Conservation (phyloP, 495 filamentous ascomycete genomes). For the Viridothelium virens region DNA sequence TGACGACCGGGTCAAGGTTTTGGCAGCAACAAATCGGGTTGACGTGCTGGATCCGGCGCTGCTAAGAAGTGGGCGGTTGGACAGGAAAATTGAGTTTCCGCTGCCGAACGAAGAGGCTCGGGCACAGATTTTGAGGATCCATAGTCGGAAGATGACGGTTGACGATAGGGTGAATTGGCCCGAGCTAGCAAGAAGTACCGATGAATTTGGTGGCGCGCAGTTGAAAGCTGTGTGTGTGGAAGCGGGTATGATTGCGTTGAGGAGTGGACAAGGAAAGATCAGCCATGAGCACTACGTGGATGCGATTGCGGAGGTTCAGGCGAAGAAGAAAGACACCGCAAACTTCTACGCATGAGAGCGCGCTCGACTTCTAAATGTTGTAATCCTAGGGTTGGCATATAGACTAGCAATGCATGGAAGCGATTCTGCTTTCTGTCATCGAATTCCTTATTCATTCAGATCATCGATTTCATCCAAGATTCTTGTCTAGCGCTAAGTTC, state of each 20-base stretch:
- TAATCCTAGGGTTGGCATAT: not conserved
- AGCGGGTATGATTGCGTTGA: constrained; percentile 96
- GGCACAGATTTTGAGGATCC: constrained; percentile 94
- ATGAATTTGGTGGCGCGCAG: constrained; percentile 97
- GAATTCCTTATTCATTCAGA: not conserved
- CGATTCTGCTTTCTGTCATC: not conserved
- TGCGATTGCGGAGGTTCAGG: constrained; percentile 92
- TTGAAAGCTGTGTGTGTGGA: constrained; percentile 98
- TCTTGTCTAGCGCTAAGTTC: not conserved
- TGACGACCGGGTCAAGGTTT: constrained; percentile 98
- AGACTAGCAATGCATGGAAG: not conserved
- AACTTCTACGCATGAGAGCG: constrained; percentile 46
- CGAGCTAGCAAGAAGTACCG: constrained; percentile 92
- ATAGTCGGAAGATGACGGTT: constrained; percentile 97
- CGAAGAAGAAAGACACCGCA: constrained; percentile 91
- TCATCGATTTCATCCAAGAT: not conserved
- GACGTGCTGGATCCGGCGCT: constrained; percentile 95
- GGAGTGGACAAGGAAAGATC: constrained; percentile 87
- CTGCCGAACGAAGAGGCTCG: constrained; percentile 98
- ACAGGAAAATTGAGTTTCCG: constrained; percentile 99
- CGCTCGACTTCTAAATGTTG: not conserved
- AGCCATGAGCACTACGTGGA: constrained; percentile 98
- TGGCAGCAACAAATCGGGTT: constrained; percentile 95
- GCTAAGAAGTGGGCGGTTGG: constrained; percentile 85
- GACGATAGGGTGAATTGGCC: constrained; percentile 91